These are phyloP conservation scores for Hanseniaspora lachancei DNA, from an alignment of 805 yeast species.

Conservation along the genomic window DNA sequence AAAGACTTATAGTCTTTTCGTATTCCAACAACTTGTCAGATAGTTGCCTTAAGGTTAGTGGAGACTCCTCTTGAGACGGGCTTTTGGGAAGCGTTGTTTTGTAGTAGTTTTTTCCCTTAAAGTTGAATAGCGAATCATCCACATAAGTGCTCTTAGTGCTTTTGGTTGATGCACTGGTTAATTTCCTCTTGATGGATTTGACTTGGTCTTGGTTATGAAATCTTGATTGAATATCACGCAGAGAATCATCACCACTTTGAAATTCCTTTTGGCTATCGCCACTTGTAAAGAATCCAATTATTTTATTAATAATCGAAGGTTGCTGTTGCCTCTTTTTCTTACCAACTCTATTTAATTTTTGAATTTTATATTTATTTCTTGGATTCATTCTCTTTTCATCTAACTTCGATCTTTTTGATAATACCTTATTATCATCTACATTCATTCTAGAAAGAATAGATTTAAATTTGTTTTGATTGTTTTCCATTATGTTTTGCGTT, in stretches of 20 bases:
- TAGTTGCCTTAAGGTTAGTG: neutral
- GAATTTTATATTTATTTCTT: neutral
- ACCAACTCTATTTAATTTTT: neutral
- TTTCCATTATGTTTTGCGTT: neutral
- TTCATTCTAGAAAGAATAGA: conserved; percentile 1
- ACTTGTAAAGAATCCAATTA: neutral
- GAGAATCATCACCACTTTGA: neutral
- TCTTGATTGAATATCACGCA: conserved; percentile 2
- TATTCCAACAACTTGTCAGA: neutral
- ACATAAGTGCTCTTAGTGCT: neutral
- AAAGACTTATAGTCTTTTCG: neutral
- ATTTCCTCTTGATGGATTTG: neutral
- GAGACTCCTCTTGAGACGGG: neutral
- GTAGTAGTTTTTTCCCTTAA: neutral
- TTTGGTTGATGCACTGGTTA: neutral
- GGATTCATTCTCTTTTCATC: neutral
- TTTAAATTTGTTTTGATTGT: neutral
- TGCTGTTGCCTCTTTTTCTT: neutral
- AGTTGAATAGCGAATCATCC: neutral
- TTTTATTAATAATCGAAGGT: neutral
- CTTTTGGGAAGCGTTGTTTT: neutral
- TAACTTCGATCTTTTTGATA: neutral
- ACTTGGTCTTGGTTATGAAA: neutral
- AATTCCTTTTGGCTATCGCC: neutral
- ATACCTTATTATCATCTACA: neutral